Base-by-base conservation (phyloP, 345 rosid genomes). In the Dovyalis caffra region DNA sequence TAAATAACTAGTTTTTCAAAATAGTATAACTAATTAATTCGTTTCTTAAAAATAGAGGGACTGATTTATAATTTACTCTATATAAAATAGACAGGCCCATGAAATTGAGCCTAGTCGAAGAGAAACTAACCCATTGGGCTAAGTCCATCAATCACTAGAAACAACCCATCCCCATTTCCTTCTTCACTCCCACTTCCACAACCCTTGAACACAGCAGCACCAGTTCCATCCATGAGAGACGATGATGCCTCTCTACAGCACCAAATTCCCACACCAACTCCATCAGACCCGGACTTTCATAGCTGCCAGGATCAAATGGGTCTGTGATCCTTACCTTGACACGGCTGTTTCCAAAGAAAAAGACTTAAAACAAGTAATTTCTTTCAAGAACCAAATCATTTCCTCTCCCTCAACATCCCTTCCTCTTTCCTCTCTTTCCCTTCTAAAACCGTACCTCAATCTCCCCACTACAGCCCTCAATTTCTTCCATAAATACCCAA, bases 241-340 rank as follows among this genome's bases (percentile, higher is more conserved):
- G 47, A 12, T 40, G 47, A 57, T 74, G 77, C 33, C 11, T 53
- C 66, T 66, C 29, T 31, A 8, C 63, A 28, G 61, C 51, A 29
- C 61, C 57, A 84, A 68, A 72, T 66, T 83, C 29, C 80, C 64
- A 14, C 78, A 80, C 79, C 64, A 69, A 53, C 74, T 84, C 64
- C 79, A 73, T 64, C 88, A 79, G 58, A 64, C 33, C 65, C 90
- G 94, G 32, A 85, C 77, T 69, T 94, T 92, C 80, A 79, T 92
- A 1, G 80, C 89, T 23, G 89, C 90, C n/a, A 84, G 79, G 38
- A 82, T 94, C 74, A 89, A 89, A 85, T 92, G 96, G 94, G 97
- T 88, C 0, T 74, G 77, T 32, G 98, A 94, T 34, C 82, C 90
- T 0, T 82, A 81, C 78, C 85, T 94, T 1, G 97, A 92, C 83